phyloP scores from a whole-genome alignment of 306 rosid species.

The Cucurbita maxima region DNA sequence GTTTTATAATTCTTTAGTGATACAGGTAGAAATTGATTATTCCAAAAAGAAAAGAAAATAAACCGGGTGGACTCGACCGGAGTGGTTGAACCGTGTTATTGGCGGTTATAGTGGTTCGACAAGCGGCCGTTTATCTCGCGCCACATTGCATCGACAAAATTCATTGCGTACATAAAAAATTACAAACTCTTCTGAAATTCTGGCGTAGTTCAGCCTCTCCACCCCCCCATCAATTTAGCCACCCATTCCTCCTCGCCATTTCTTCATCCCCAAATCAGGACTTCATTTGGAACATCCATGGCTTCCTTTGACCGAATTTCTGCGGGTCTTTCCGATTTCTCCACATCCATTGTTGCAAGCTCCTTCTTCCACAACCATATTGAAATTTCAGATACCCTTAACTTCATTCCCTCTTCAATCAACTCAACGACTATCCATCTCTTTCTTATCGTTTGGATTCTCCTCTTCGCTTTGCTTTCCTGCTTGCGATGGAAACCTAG shows the following conservation, averaged over 20 bases:
- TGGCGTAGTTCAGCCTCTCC: neutral
- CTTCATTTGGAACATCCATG: slow-evolving; percentile 6
- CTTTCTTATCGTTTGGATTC: neutral
- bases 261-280: slow-evolving; percentile 33
- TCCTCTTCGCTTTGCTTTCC: neutral
- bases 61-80: no score
- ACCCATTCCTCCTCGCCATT: slow-evolving; percentile 44
- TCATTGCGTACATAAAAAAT: neutral
- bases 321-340: neutral
- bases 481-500: neutral
- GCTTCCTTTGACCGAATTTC: slow-evolving; percentile 2
- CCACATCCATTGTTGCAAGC: slow-evolving; percentile 4
- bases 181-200: neutral
- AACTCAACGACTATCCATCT: neutral
- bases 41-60: no score
- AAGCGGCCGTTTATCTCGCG: neutral
- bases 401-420: neutral
- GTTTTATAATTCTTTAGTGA: no score
- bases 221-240: slow-evolving; percentile 38
- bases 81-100: no score
- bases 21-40: no score
- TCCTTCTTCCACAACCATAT: neutral
- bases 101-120: neutral
- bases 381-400: neutral
- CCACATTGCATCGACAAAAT: neutral